Evolutionary conservation across 2,329 filamentous ascomycete genomes (phyloP).

Genomic region (Fusarium sp.): DNA sequence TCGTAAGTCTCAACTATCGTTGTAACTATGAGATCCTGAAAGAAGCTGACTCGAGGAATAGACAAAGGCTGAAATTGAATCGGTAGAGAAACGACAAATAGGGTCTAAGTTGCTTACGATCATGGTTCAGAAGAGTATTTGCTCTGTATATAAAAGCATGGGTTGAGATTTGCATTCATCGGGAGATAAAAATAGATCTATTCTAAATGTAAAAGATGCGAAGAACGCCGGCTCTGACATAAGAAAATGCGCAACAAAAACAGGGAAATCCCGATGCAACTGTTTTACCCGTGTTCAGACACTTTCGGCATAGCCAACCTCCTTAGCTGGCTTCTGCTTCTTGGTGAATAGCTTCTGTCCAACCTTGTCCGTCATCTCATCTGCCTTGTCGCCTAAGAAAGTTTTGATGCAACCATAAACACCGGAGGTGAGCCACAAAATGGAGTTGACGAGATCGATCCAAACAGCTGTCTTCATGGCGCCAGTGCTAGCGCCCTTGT

Average conservation of each 20-base stretch:
- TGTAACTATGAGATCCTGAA: not conserved
- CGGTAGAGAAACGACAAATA: fast-evolving
- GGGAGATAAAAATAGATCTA: conserved; percentile 3
- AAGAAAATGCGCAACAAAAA: conserved; percentile 4
- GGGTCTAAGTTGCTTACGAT: not conserved
- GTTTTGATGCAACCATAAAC: conserved; percentile 54
- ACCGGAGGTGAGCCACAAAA: conserved; percentile 69
- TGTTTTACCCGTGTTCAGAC: conserved; percentile 30
- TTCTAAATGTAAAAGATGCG: not conserved
- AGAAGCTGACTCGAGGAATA: not conserved
- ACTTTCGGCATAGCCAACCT: conserved; percentile 43
- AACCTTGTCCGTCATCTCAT: conserved; percentile 50
- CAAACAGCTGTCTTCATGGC: conserved; percentile 78
- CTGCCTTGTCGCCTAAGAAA: conserved; percentile 53
- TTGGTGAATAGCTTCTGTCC: conserved; percentile 52
- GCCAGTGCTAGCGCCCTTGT: conserved; percentile 54
- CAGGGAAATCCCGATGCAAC: not conserved
- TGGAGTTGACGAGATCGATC: conserved; percentile 73
- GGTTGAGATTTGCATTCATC: not conserved
- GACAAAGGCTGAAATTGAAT: not conserved
- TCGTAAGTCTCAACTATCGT: not conserved
- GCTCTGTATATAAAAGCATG: too few species aligned
- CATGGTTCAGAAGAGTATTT: not conserved
- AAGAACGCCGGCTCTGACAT: conserved; percentile 26
- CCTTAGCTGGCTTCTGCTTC: conserved; percentile 43